These are phyloP conservation scores for Yarrowia sp. DNA, from an alignment of 805 yeast species.

Conservation along the genomic window DNA sequence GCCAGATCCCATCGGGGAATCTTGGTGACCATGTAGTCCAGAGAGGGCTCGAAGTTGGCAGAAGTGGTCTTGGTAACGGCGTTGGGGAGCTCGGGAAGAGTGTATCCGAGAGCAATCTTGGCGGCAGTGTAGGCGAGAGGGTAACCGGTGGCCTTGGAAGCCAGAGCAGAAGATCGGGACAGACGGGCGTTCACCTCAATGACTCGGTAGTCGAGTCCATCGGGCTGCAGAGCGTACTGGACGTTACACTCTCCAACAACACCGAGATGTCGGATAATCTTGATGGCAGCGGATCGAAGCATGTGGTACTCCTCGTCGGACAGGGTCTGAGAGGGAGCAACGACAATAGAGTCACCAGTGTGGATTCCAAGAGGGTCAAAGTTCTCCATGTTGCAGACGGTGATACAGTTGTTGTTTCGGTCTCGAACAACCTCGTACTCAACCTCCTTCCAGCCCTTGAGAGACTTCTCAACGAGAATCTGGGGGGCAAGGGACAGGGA, in stretches of 20 bases:
- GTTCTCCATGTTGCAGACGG: conserved; percentile 99
- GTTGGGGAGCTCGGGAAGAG: conserved; percentile 93
- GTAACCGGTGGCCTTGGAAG: conserved; percentile 98
- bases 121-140: conserved; percentile 99
- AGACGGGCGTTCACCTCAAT: conserved; percentile 97
- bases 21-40: conserved; percentile 95
- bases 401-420: conserved; percentile 94
- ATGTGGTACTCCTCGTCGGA: conserved; percentile 97
- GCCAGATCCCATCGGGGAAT: conserved; percentile 98
- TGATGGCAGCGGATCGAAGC: conserved; percentile 97
- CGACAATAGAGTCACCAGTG: conserved; percentile 98
- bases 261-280: conserved; percentile 95
- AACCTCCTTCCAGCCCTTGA: conserved; percentile 99
- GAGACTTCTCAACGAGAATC: conserved; percentile 92
- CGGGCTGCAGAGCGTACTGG: conserved; percentile 95
- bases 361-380: conserved; percentile 98
- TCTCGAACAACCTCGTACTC: conserved; percentile 99
- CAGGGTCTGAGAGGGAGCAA: conserved; percentile 97
- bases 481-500: conserved; percentile 92
- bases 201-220: conserved; percentile 92
- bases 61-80: conserved; percentile 96
- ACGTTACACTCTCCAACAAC: conserved; percentile 99
- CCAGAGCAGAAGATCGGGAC: conserved; percentile 96
- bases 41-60: conserved; percentile 96
- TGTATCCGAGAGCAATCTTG: conserved; percentile 91